Evolutionary conservation across 2,329 filamentous ascomycete species (phyloP).

Genomic region (Cladorrhinum sp.): DNA sequence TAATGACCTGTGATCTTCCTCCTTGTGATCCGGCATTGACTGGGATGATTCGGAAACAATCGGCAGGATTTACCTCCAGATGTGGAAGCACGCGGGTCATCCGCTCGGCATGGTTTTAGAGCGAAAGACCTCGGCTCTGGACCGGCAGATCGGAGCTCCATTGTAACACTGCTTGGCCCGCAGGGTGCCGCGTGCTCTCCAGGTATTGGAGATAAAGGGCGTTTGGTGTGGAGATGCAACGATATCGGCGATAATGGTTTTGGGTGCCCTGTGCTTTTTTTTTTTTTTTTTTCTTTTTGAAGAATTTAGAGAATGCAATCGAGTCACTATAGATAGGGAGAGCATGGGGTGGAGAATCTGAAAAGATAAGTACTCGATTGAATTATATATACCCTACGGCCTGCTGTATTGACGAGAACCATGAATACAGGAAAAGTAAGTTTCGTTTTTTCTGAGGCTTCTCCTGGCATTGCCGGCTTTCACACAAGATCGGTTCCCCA

Average conservation of each 20-base stretch:
- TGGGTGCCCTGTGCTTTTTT: neutral
- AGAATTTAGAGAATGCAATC: neutral
- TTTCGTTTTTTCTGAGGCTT: neutral
- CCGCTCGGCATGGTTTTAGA: slow-evolving; percentile 10
- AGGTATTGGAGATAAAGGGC: neutral
- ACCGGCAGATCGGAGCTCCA: slow-evolving; percentile 28
- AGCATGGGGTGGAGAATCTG: neutral
- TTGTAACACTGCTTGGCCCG: neutral
- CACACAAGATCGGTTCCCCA: neutral
- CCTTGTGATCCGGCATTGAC: neutral
- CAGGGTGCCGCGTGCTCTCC: neutral
- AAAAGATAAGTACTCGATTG: neutral
- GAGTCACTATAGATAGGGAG: neutral
- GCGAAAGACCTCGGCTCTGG: slow-evolving; percentile 29
- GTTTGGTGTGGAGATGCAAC: neutral
- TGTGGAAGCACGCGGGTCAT: slow-evolving; percentile 8
- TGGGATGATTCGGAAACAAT: slow-evolving; percentile 23
- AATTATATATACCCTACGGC: neutral
- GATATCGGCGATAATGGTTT: neutral
- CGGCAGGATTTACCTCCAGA: slow-evolving; percentile 12
- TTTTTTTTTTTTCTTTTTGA: no score
- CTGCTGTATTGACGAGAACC: no score
- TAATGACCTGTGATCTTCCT: neutral
- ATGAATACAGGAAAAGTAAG: no score
- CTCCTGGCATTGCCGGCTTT: no score